Percentiles rank a stretch among this genome's conserved stretches.
These are phyloP conservation scores for Salvia miltiorrhiza DNA, from an alignment of 257 asterid genomes.

Conservation along the genomic window DNA sequence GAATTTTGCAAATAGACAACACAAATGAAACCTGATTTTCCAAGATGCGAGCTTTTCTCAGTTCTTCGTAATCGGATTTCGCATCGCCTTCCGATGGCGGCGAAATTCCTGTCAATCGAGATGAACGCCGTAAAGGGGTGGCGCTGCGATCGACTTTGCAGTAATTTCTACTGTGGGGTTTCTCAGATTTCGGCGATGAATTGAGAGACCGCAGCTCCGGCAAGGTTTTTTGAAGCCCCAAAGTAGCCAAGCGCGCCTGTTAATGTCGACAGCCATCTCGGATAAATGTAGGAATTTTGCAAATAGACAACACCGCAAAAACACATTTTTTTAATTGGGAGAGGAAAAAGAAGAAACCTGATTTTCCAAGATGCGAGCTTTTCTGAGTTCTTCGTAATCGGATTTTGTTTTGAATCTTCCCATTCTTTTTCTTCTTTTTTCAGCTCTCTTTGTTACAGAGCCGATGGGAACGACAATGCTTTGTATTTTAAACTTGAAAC, in stretches of 20 bases:
- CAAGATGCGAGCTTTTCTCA: constrained; percentile 55
- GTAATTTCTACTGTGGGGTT: no score
- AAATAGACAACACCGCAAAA: not conserved
- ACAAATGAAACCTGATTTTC: constrained; percentile 52
- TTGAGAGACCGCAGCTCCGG: no score
- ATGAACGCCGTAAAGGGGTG: no score
- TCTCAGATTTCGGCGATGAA: no score
- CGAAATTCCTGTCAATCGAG: no score
- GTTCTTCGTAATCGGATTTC: constrained; percentile 53
- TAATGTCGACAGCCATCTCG: no score
- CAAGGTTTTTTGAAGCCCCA: no score
- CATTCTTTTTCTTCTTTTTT: constrained; percentile 30
- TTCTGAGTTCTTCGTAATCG: constrained; percentile 58
- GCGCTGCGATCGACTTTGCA: no score
- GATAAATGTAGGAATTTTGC: no score
- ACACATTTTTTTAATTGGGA: not conserved
- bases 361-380: constrained; percentile 59
- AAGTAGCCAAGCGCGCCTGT: no score
- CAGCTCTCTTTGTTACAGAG: not conserved
- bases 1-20: not conserved
- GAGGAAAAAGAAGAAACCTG: constrained; percentile 34
- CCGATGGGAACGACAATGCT: not conserved
- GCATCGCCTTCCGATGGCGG: no score
- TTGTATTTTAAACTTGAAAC: not conserved
- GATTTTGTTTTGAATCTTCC: constrained; percentile 50